A percentile compares a stretch with the other conserved stretches of the same genome.
These are phyloP conservation scores for Trifolium pratense DNA, from an alignment of 306 rosid species.

Conservation along the genomic window DNA sequence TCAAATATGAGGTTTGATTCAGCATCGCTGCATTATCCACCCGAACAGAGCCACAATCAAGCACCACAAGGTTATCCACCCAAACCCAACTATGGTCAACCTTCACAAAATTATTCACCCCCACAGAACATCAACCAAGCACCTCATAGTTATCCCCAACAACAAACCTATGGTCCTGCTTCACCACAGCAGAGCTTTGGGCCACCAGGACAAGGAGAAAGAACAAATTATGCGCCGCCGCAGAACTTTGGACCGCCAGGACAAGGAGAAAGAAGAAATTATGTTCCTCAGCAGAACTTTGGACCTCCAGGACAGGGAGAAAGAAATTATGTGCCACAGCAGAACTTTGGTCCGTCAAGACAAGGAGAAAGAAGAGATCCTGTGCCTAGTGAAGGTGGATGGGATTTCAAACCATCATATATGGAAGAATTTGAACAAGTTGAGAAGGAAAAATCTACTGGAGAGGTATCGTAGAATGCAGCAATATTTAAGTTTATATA, in stretches of 20 bases:
- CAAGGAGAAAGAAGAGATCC: conserved; percentile 59
- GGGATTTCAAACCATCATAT: conserved; percentile 59
- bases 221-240: conserved; percentile 39
- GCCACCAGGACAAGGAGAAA: conserved; percentile 41
- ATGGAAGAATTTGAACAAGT: conserved; percentile 56
- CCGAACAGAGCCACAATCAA: conserved; percentile 44
- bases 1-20: conserved; percentile 40
- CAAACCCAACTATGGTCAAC: conserved; percentile 52
- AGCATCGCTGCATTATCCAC: conserved; percentile 30
- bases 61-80: conserved; percentile 35
- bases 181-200: conserved; percentile 49
- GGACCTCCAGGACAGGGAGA: conserved; percentile 54
- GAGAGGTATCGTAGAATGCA: conserved; percentile 37
- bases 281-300: conserved; percentile 48
- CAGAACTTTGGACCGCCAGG: conserved; percentile 52
- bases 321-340: conserved; percentile 42
- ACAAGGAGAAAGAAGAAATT: conserved; percentile 42
- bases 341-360: conserved; percentile 53
- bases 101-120: conserved; percentile 35
- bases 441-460: conserved; percentile 38
- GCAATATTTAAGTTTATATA: not conserved
- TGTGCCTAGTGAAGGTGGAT: conserved; percentile 45
- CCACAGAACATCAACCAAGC: conserved; percentile 51
- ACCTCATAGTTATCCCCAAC: conserved; percentile 40
- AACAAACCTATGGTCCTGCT: conserved; percentile 45